Percentiles rank a stretch among this genome's conserved stretches.
Conservation (phyloP, 2,329 filamentous ascomycete genomes). For the Colletotrichum sp. region DNA sequence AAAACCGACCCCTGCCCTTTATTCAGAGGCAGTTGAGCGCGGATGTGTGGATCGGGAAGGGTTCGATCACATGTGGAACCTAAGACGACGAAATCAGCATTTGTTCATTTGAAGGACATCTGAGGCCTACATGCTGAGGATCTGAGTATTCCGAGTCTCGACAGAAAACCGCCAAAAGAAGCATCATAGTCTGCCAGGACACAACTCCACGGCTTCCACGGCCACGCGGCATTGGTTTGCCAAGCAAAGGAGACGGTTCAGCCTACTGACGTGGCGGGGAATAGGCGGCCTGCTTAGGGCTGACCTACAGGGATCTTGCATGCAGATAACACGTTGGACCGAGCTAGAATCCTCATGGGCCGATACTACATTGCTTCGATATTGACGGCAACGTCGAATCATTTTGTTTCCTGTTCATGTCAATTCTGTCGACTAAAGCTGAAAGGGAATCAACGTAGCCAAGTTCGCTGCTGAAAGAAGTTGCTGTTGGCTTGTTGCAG, state of each 20-base stretch:
- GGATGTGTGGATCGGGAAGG: background rate
- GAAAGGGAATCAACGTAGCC: background rate
- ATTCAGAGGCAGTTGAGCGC: background rate
- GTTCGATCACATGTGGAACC: background rate
- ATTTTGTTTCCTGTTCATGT: background rate
- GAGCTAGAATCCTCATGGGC: background rate
- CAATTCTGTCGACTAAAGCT: background rate
- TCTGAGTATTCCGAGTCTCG: background rate
- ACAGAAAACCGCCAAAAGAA: background rate
- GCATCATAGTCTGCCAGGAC: background rate
- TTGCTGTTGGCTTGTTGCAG: background rate
- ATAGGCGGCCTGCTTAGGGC: slow-evolving; percentile 12
- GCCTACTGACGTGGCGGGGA: slow-evolving; percentile 25
- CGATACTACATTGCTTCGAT: background rate
- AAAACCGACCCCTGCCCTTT: background rate
- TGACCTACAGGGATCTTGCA: background rate
- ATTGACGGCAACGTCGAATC: background rate
- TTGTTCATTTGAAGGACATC: background rate
- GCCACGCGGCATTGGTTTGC: background rate
- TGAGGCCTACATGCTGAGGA: background rate
- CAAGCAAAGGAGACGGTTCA: background rate
- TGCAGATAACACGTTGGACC: background rate
- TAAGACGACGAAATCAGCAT: background rate
- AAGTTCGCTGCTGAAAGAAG: background rate
- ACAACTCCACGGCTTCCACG: background rate